A percentile compares a stretch with the other conserved stretches of the same genome.
These are phyloP conservation scores for Diacronema lutheri DNA, from an alignment of 78 protist genomes.

Conservation along the genomic window DNA sequence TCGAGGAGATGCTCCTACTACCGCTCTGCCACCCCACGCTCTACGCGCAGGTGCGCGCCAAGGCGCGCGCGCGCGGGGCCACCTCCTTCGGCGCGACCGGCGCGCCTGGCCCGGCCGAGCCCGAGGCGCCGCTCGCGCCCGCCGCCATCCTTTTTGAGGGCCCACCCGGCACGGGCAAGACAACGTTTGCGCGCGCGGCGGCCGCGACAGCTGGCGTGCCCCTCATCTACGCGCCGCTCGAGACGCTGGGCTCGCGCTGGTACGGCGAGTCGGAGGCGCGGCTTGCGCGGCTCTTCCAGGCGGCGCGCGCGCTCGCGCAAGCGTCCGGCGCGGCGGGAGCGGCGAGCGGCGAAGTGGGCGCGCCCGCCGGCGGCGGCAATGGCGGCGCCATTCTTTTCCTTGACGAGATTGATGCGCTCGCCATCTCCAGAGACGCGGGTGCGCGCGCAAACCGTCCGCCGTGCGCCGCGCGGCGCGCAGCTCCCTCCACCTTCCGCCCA, in stretches of 20 bases:
- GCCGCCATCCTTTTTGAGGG: conserved; percentile 32
- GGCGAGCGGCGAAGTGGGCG: too few relatives aligned
- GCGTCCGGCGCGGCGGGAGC: too few relatives aligned
- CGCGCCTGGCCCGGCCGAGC: too few relatives aligned
- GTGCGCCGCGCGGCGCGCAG: background rate
- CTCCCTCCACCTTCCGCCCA: too few relatives aligned
- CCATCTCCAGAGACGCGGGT: background rate
- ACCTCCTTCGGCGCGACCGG: background rate
- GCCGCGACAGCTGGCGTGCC: background rate
- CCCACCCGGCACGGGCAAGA: conserved; percentile 46
- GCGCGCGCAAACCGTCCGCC: background rate
- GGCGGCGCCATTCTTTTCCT: background rate
- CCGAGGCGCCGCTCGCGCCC: background rate
- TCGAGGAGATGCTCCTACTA: background rate
- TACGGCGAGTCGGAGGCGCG: background rate
- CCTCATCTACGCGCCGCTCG: background rate
- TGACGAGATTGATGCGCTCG: conserved; percentile 43
- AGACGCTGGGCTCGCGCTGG: background rate
- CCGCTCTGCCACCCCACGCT: background rate
- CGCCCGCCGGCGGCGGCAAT: background rate
- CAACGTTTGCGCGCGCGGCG: background rate
- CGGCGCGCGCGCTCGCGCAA: too few relatives aligned
- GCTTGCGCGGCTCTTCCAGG: background rate
- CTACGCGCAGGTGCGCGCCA: background rate
- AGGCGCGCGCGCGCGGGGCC: background rate